Percentiles rank a stretch among this genome's conserved stretches.
Evolutionary conservation across 441 rosid species (phyloP).

Genomic region (Omphalea diandra): DNA sequence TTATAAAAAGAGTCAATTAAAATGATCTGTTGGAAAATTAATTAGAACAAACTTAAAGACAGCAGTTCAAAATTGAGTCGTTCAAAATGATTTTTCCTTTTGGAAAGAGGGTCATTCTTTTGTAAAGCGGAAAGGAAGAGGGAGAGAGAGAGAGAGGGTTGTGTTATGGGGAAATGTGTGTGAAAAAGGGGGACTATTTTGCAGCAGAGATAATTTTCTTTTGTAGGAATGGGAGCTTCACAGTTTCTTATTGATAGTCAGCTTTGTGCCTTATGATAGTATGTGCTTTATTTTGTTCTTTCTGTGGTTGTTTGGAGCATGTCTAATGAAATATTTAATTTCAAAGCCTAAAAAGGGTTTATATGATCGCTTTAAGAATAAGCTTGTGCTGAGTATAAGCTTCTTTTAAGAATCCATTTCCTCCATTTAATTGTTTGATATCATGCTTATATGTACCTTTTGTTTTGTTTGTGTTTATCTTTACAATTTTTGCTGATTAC

Average conservation of each 20-base stretch:
- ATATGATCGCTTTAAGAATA: not conserved
- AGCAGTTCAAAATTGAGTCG: not conserved
- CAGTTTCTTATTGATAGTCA: not conserved
- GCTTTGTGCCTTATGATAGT: not conserved
- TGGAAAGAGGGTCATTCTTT: too few species aligned
- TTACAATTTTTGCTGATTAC: not conserved
- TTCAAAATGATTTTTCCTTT: not conserved
- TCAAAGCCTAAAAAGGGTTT: not conserved
- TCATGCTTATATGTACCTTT: not conserved
- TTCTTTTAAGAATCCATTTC: conserved; percentile 5
- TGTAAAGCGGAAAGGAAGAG: too few species aligned
- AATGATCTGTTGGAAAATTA: not conserved
- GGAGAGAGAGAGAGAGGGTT: not conserved
- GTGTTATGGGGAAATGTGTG: not conserved
- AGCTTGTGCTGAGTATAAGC: not conserved
- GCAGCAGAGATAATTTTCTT: too few species aligned
- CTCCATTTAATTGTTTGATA: not conserved
- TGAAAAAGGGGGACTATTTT: not conserved
- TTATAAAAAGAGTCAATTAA: not conserved
- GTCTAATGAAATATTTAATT: not conserved
- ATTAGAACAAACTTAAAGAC: not conserved
- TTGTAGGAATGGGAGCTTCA: not conserved
- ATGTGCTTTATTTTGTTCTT: not conserved
- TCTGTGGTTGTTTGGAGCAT: not conserved
- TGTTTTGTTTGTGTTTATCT: not conserved